phyloP scores from a whole-genome alignment of 495 filamentous ascomycete species.

The Penicillium goetzii region DNA sequence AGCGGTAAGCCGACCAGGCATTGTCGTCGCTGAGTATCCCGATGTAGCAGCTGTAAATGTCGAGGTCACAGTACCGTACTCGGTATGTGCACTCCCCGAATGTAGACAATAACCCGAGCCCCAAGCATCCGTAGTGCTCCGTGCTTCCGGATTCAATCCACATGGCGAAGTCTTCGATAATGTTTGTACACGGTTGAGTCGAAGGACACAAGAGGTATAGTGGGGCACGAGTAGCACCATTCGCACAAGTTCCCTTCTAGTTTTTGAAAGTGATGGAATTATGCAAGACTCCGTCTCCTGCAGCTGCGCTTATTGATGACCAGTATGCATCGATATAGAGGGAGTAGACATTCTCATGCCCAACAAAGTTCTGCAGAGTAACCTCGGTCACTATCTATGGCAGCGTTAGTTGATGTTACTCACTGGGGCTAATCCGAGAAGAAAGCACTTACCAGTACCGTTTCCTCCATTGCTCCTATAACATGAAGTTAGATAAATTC shows the following conservation, averaged over 20 bases:
- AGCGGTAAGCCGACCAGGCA: slow-evolving; percentile 44
- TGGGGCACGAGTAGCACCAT: slow-evolving; percentile 49
- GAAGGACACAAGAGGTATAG: slow-evolving; percentile 48
- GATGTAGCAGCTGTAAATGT: slow-evolving; percentile 37
- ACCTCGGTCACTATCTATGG: slow-evolving; percentile 19
- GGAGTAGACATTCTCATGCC: slow-evolving; percentile 45
- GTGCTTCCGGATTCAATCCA: slow-evolving; percentile 53
- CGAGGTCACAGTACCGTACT: slow-evolving; percentile 33
- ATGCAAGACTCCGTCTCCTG: slow-evolving; percentile 48
- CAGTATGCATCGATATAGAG: slow-evolving; percentile 57
- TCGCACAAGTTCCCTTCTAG: slow-evolving; percentile 55
- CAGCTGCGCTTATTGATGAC: slow-evolving; percentile 29
- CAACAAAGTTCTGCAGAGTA: slow-evolving; percentile 27
- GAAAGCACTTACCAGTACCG: slow-evolving; percentile 35
- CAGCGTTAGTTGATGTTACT: not conserved
- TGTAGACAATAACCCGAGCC: slow-evolving; percentile 48
- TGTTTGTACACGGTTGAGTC: slow-evolving; percentile 51
- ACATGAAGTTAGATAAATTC: not conserved
- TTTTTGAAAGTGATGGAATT: slow-evolving; percentile 50
- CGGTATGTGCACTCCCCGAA: slow-evolving; percentile 17
- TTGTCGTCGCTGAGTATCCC: slow-evolving; percentile 47
- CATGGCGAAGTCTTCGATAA: slow-evolving; percentile 53
- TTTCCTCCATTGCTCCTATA: slow-evolving; percentile 47
- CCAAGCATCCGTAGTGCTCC: slow-evolving; percentile 48
- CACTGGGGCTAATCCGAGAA: not conserved